Conservation (phyloP, 2,329 filamentous ascomycete species). For the Penicillium sp. region DNA sequence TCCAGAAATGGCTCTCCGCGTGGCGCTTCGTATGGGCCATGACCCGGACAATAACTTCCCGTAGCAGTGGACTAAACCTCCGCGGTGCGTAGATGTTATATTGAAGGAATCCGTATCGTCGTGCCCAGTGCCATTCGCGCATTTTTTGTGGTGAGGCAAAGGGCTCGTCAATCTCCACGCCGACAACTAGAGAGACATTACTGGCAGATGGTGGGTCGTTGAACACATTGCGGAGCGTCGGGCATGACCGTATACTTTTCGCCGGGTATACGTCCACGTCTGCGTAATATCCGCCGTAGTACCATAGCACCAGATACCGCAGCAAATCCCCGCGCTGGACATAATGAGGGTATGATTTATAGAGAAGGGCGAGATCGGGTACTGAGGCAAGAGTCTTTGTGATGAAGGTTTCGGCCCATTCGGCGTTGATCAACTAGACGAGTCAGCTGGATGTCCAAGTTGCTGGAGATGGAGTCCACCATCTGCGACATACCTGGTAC, state of each 20-base stretch:
- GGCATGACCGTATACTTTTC: constrained; percentile 31
- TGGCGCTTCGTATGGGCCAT: constrained; percentile 36
- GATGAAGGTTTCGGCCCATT: constrained; percentile 31
- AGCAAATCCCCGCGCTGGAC: constrained; percentile 54
- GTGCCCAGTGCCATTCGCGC: constrained; percentile 38
- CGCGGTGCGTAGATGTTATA: constrained; percentile 38
- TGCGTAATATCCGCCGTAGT: constrained; percentile 39
- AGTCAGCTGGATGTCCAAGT: not conserved
- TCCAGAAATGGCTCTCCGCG: constrained; percentile 14
- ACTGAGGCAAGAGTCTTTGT: constrained; percentile 24
- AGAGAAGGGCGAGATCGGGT: constrained; percentile 29
- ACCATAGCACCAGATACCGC: constrained; percentile 40
- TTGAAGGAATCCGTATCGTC: constrained; percentile 37
- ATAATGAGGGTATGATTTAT: constrained; percentile 45
- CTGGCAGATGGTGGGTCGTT: not conserved
- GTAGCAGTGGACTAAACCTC: constrained; percentile 37
- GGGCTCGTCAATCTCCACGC: constrained; percentile 42
- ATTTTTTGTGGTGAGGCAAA: constrained; percentile 34
- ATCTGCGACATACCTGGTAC: constrained; percentile 25
- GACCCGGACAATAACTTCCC: constrained; percentile 34
- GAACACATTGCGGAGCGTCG: constrained; percentile 25
- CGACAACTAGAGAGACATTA: constrained; percentile 36
- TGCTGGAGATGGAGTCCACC: not conserved
- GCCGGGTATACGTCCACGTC: constrained; percentile 36
- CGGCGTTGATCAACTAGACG: constrained; percentile 28